Evolutionary conservation across 2,329 filamentous ascomycete species (phyloP).

Genomic region (Sporothrix variecibatus): DNA sequence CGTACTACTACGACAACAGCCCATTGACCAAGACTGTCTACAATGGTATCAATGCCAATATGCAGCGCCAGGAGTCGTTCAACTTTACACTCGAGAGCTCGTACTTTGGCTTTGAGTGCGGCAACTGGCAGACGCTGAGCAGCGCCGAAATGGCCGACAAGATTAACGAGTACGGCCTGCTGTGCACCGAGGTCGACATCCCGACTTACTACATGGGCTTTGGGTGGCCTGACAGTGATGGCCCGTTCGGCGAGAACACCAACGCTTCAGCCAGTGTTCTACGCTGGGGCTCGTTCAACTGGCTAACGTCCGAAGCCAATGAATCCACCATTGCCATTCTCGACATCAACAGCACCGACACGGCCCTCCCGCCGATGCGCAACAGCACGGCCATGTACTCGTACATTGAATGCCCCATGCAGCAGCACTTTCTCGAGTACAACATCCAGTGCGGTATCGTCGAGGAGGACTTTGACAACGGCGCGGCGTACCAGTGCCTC

Average conservation of each 20-base stretch:
- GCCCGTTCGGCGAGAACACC: background rate
- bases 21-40: background rate
- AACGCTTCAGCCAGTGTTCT: background rate
- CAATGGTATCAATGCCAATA: background rate
- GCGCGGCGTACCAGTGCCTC: background rate
- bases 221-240: background rate
- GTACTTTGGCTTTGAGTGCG: conserved; percentile 28
- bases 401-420: conserved; percentile 29
- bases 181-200: background rate
- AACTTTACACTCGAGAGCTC: conserved; percentile 28
- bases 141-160: conserved; percentile 17
- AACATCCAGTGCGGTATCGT: conserved; percentile 22
- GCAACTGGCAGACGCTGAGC: conserved; percentile 24
- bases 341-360: background rate
- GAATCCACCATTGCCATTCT: background rate
- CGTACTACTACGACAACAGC: background rate
- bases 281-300: background rate
- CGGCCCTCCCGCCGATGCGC: background rate
- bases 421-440: conserved; percentile 26
- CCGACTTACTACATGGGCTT: background rate
- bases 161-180: background rate
- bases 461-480: background rate
- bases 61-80: background rate
- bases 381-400: conserved; percentile 24
- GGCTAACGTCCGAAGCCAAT: background rate